These are phyloP conservation scores for Pyronema omphalodes DNA, from an alignment of 495 filamentous ascomycete genomes.

Conservation along the genomic window DNA sequence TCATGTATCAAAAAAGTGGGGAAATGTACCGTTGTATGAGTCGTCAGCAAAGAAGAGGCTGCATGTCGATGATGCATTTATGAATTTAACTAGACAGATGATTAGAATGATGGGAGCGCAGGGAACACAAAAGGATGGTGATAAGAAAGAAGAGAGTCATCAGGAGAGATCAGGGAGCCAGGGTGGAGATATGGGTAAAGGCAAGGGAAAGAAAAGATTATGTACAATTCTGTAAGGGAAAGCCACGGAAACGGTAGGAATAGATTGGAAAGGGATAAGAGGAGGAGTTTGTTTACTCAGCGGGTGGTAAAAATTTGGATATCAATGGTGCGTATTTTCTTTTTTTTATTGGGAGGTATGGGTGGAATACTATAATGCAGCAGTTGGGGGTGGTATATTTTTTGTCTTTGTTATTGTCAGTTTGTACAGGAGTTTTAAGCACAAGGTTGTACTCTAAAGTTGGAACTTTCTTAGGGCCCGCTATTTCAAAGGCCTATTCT, in stretches of 20 bases:
- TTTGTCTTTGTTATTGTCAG: not conserved
- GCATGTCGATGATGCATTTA: slow-evolving; percentile 91
- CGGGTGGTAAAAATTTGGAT: not conserved
- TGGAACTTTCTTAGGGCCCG: no score
- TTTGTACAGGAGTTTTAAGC: not conserved
- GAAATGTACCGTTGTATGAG: slow-evolving; percentile 85
- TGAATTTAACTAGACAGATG: slow-evolving; percentile 85
- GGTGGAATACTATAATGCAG: not conserved
- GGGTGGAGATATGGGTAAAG: not conserved
- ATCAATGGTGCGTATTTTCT: not conserved
- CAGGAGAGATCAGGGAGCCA: no score
- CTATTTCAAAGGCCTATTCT: no score
- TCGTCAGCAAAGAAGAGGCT: slow-evolving; percentile 59
- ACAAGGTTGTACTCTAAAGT: not conserved
- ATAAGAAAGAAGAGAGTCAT: slow-evolving; percentile 7
- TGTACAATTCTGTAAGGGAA: slow-evolving; percentile 18
- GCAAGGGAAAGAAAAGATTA: slow-evolving; percentile 6
- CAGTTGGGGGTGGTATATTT: not conserved
- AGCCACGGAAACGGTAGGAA: no score
- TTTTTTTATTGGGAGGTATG: not conserved
- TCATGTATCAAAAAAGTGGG: slow-evolving; percentile 73
- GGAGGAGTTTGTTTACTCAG: not conserved
- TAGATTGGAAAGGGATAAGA: not conserved
- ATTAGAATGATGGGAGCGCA: slow-evolving; percentile 39
- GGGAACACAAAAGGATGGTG: slow-evolving; percentile 10